Conservation (phyloP, 177 flowering plant species). For the Vitis hybrid region DNA sequence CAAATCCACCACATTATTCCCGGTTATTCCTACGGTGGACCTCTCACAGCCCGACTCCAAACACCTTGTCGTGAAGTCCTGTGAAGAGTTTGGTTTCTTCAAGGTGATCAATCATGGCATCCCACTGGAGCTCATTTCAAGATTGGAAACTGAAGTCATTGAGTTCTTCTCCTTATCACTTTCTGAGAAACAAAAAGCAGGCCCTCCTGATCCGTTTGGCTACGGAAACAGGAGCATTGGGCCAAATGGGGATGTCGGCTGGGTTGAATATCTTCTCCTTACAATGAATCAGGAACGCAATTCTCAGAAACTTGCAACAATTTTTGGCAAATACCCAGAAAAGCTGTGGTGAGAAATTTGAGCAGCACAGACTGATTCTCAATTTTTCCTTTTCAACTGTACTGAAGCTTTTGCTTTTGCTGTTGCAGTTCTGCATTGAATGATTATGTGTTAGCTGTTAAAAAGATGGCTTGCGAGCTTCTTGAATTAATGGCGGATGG, state of each 20-base stretch:
- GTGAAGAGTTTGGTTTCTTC: slow-evolving; percentile 84
- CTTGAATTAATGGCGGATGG: slow-evolving; percentile 29
- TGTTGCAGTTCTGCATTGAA: slow-evolving; percentile 13
- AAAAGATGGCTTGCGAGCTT: slow-evolving; percentile 22
- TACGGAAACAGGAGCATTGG: slow-evolving; percentile 72
- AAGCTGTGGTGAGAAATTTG: too few species aligned
- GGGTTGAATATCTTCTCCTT: slow-evolving; percentile 74
- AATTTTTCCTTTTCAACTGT: background rate
- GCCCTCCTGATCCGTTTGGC: slow-evolving; percentile 63
- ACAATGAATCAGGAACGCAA: slow-evolving; percentile 27
- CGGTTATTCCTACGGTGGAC: slow-evolving; percentile 65
- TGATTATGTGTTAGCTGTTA: slow-evolving; percentile 20
- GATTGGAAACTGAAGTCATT: slow-evolving; percentile 50
- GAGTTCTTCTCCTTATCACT: slow-evolving; percentile 60
- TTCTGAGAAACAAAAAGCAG: slow-evolving; percentile 54
- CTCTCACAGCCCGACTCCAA: slow-evolving; percentile 48
- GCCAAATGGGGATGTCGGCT: slow-evolving; percentile 74
- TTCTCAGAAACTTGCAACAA: slow-evolving; percentile 14
- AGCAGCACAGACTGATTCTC: too few species aligned
- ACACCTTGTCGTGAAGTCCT: slow-evolving; percentile 52
- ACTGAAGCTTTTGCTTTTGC: background rate
- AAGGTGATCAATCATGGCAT: slow-evolving; percentile 79
- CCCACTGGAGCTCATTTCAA: slow-evolving; percentile 41
- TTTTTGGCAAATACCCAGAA: too few species aligned
- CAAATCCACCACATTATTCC: slow-evolving; percentile 30